Evolutionary conservation across 257 asterid species (phyloP).

Genomic region (Knoxia roxburghii): DNA sequence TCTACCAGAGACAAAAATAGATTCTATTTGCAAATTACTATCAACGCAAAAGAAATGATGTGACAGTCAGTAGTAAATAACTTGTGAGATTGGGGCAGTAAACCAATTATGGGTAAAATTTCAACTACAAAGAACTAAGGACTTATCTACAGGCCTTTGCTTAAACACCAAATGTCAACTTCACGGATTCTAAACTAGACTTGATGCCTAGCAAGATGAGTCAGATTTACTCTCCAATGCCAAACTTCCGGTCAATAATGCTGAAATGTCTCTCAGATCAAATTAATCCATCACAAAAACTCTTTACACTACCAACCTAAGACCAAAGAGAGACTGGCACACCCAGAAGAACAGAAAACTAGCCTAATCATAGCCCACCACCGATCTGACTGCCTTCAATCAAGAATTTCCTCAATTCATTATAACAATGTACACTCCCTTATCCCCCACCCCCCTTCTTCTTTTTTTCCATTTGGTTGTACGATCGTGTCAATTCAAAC

Average conservation of each 20-base stretch:
- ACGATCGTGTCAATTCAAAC: neutral
- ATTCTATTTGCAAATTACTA: neutral
- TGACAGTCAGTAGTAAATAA: neutral
- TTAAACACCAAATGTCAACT: neutral
- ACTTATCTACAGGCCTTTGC: neutral
- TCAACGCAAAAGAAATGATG: neutral
- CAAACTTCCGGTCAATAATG: neutral
- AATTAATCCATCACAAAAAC: neutral
- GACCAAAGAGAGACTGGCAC: neutral
- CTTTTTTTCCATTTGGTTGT: neutral
- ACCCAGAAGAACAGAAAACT: neutral
- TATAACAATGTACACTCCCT: too few relatives aligned
- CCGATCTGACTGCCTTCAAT: neutral
- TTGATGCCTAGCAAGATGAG: neutral
- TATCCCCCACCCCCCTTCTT: neutral
- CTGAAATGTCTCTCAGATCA: neutral
- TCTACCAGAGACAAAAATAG: neutral
- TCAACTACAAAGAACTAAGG: neutral
- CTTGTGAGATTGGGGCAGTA: neutral
- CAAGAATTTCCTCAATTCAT: neutral
- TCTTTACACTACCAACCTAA: neutral
- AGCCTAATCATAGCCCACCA: neutral
- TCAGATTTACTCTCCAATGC: neutral
- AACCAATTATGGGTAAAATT: neutral
- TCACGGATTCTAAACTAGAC: neutral